Conservation (phyloP, 2,329 filamentous ascomycete species). For the Tothia fuscella region DNA sequence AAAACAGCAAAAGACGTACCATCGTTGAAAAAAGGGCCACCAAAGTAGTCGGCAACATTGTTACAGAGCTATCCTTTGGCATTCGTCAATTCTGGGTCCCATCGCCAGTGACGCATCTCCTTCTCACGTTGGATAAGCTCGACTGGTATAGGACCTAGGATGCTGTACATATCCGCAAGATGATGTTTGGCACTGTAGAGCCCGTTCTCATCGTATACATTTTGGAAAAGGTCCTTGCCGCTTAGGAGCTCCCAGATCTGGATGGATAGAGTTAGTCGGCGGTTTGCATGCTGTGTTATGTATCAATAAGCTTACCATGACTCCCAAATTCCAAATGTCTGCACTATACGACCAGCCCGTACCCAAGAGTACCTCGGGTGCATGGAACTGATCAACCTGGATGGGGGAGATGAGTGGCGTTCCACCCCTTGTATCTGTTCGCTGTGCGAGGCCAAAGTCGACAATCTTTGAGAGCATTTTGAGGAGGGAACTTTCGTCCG, state of each 20-base stretch:
- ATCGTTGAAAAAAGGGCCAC: no score
- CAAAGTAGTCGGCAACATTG: no score
- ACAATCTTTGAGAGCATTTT: constrained; percentile 10
- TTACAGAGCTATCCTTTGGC: no score
- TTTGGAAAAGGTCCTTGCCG: constrained; percentile 5
- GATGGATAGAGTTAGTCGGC: not conserved
- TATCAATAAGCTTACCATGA: constrained; percentile 13
- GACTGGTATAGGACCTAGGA: no score
- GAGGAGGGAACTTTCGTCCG: constrained; percentile 9
- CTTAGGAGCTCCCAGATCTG: constrained; percentile 8
- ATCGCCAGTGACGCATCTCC: no score
- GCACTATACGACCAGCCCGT: constrained; percentile 15
- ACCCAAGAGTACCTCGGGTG: constrained; percentile 15
- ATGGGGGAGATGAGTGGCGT: constrained; percentile 10
- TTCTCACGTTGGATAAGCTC: no score
- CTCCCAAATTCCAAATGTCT: constrained; percentile 17
- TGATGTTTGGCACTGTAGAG: no score
- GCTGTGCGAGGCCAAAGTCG: constrained; percentile 21
- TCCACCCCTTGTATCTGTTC: not conserved
- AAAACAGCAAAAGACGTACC: no score
- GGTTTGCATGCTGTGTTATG: not conserved
- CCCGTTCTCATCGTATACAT: not conserved
- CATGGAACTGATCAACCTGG: constrained; percentile 15
- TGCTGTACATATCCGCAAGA: no score
- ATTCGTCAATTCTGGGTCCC: no score